These are phyloP conservation scores for Sporobolus alterniflorus DNA, from an alignment of 202 grass and related monocot species.

Conservation along the genomic window DNA sequence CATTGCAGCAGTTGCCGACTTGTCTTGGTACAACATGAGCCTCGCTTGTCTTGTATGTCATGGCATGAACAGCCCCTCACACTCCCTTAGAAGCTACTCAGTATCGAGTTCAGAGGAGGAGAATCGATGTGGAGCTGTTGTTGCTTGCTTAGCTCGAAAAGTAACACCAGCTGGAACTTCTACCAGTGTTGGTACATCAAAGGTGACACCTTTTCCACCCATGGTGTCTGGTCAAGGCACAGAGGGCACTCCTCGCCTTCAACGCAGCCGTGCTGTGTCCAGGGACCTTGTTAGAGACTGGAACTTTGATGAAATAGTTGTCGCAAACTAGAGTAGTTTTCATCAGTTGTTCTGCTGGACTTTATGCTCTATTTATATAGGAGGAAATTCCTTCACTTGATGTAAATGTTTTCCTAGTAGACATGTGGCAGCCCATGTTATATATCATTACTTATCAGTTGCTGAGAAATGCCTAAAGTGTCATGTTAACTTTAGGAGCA, in stretches of 20 bases:
- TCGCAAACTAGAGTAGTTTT: conserved; percentile 47
- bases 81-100: conserved; percentile 90
- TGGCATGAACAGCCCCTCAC: conserved; percentile 79
- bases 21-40: conserved; percentile 57
- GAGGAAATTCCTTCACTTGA: conserved; percentile 40
- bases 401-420: conserved; percentile 49
- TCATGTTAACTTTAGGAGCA: conserved; percentile 18
- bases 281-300: conserved; percentile 93
- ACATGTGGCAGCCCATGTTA: conserved; percentile 14
- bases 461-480: conserved; percentile 3
- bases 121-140: conserved; percentile 60
- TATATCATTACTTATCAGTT: conserved; percentile 27
- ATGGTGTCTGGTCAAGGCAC: conserved; percentile 58
- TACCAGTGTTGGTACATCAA: conserved; percentile 59
- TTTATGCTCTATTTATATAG: conserved; percentile 32
- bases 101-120: conserved; percentile 89
- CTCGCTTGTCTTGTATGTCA: conserved; percentile 88
- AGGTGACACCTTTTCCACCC: conserved; percentile 79
- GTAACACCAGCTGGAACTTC: conserved; percentile 41
- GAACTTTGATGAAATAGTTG: conserved; percentile 86
- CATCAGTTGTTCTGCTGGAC: conserved; percentile 10
- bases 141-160: conserved; percentile 72
- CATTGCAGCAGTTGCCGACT: conserved; percentile 9
- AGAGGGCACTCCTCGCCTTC: conserved; percentile 67
- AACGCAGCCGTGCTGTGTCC: conserved; percentile 80